phyloP scores from a whole-genome alignment of 331 rosid species.

The Phaseolus coccineus region DNA sequence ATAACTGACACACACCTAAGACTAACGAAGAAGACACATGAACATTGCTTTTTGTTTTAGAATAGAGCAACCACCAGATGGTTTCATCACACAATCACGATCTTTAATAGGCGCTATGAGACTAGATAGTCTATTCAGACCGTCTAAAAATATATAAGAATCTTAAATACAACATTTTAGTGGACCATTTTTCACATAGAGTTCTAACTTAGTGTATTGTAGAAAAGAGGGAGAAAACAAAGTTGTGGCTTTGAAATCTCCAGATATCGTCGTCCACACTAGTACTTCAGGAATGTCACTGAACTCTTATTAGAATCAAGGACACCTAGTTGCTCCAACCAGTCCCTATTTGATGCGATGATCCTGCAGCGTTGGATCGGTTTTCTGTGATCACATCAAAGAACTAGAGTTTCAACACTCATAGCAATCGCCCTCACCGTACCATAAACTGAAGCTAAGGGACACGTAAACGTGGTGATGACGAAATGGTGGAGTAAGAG shows the following conservation, averaged over 20 bases:
- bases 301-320: not conserved
- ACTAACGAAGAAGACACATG: too few relatives aligned
- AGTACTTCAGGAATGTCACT: not conserved
- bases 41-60: too few relatives aligned
- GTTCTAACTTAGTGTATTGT: too few relatives aligned
- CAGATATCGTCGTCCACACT: constrained; percentile 29
- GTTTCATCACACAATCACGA: too few relatives aligned
- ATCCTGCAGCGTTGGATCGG: constrained; percentile 29
- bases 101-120: too few relatives aligned
- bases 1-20: too few relatives aligned
- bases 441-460: constrained; percentile 43
- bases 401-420: not conserved
- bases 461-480: constrained; percentile 83
- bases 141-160: too few relatives aligned
- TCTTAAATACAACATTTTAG: too few relatives aligned
- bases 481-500: constrained; percentile 96
- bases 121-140: too few relatives aligned
- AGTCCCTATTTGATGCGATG: not conserved
- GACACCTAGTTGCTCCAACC: not conserved
- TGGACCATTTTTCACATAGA: too few relatives aligned
- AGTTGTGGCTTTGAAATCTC: constrained; percentile 34
- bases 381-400: not conserved
- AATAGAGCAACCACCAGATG: too few relatives aligned
- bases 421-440: constrained; percentile 43
- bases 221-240: not conserved